A percentile compares a stretch with the other conserved stretches of the same genome.
phyloP scores from a whole-genome alignment of 768 basidiomycete species.

The Tricholoma sp. region DNA sequence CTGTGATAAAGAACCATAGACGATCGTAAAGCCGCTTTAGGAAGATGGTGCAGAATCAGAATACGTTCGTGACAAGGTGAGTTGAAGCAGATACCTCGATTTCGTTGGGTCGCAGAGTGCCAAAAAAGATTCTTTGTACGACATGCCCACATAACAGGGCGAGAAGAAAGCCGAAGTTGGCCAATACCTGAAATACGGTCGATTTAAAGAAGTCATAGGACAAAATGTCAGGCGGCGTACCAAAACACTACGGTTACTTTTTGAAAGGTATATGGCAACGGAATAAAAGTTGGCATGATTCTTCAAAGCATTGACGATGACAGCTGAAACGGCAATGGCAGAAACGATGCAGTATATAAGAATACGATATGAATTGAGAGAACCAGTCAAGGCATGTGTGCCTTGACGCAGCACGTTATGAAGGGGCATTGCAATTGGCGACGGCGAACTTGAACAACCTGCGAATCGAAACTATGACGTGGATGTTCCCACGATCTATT shows the following conservation, averaged over 20 bases:
- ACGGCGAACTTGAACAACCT: too few relatives aligned
- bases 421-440: slow-evolving; percentile 53
- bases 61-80: neutral
- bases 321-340: slow-evolving; percentile 60
- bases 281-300: slow-evolving; percentile 92
- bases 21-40: slow-evolving; percentile 87
- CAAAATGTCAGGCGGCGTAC: slow-evolving; percentile 38
- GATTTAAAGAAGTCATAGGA: neutral
- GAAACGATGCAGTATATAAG: slow-evolving; percentile 68
- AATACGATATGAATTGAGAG: slow-evolving; percentile 58
- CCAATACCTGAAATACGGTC: slow-evolving; percentile 57
- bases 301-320: slow-evolving; percentile 75
- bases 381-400: slow-evolving; percentile 42
- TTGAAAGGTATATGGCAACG: slow-evolving; percentile 86
- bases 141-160: slow-evolving; percentile 71
- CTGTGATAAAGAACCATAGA: slow-evolving; percentile 97
- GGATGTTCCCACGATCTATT: too few relatives aligned
- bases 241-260: slow-evolving; percentile 88
- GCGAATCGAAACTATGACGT: too few relatives aligned
- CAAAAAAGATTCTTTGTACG: slow-evolving; percentile 89
- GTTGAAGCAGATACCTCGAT: slow-evolving; percentile 68
- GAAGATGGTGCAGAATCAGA: neutral
- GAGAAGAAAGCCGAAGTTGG: slow-evolving; percentile 82
- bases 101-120: slow-evolving; percentile 78
- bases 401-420: slow-evolving; percentile 46